Evolutionary conservation across 805 yeast genomes (phyloP).

Genomic region (Osmozyma mogii): DNA sequence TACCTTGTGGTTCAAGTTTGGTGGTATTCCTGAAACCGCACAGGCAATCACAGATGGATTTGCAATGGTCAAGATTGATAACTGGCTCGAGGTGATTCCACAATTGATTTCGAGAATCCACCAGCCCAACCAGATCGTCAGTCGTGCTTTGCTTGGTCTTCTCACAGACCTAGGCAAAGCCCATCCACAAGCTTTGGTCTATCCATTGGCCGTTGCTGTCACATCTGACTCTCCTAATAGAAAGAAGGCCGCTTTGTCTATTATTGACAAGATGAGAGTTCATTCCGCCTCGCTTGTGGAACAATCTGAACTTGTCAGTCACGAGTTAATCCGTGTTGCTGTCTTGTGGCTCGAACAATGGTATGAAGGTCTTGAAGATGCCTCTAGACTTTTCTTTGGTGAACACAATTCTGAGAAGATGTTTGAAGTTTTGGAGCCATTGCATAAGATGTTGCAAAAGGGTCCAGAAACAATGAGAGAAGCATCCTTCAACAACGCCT

Average conservation of each 20-base stretch:
- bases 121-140: constrained; percentile 83
- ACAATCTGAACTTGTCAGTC: constrained; percentile 91
- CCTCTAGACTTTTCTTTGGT: constrained; percentile 85
- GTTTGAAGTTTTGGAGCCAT: constrained; percentile 84
- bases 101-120: constrained; percentile 95
- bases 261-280: constrained; percentile 84
- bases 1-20: constrained; percentile 93
- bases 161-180: constrained; percentile 85
- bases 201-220: constrained; percentile 92
- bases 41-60: constrained; percentile 88
- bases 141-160: constrained; percentile 69
- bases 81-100: constrained; percentile 93
- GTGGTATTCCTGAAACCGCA: constrained; percentile 88
- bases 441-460: constrained; percentile 74
- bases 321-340: constrained; percentile 88
- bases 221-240: constrained; percentile 87
- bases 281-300: constrained; percentile 81
- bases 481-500: constrained; percentile 84
- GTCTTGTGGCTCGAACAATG: constrained; percentile 97
- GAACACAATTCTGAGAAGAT: constrained; percentile 92
- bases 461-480: constrained; percentile 93
- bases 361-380: constrained; percentile 97
- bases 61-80: constrained; percentile 78
- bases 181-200: constrained; percentile 95
- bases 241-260: constrained; percentile 84